Evolutionary conservation across 306 rosid species (phyloP).

Genomic region (Purshia tridentata): DNA sequence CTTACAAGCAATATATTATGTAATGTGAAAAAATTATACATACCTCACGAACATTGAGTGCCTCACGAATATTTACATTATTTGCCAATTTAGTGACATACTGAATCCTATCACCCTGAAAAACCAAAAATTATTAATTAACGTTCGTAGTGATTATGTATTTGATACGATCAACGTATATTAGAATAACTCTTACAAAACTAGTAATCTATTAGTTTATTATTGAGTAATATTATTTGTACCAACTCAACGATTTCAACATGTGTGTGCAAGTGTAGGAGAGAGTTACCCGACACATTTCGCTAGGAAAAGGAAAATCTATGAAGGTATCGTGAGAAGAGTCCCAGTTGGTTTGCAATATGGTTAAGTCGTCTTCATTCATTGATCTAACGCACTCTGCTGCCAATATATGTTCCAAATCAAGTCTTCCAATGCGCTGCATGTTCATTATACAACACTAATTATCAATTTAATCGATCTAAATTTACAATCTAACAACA

Average conservation of each 20-base stretch:
- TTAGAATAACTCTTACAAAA: too few species aligned
- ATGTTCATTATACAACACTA: background rate
- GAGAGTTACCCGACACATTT: slow-evolving; percentile 10
- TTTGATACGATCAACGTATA: too few species aligned
- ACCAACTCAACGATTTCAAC: too few species aligned
- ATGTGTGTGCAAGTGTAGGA: background rate
- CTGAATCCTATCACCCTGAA: slow-evolving; percentile 9
- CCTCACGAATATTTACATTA: slow-evolving; percentile 8
- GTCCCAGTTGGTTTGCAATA: background rate
- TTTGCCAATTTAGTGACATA: slow-evolving; percentile 3
- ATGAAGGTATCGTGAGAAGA: background rate
- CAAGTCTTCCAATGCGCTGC: slow-evolving; percentile 21
- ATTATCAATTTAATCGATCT: too few species aligned
- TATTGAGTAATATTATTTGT: too few species aligned
- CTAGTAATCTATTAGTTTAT: too few species aligned
- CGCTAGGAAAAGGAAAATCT: background rate
- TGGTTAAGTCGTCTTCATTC: too few species aligned
- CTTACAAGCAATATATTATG: too few species aligned
- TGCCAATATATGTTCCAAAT: background rate
- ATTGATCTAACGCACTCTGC: too few species aligned
- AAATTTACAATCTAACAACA: too few species aligned
- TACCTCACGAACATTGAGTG: slow-evolving; percentile 18
- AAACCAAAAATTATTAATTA: too few species aligned
- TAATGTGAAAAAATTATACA: background rate
- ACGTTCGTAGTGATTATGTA: too few species aligned